Evolutionary conservation across 352 stramenopile species (phyloP).

Genomic region (Pythium plurisporium): DNA sequence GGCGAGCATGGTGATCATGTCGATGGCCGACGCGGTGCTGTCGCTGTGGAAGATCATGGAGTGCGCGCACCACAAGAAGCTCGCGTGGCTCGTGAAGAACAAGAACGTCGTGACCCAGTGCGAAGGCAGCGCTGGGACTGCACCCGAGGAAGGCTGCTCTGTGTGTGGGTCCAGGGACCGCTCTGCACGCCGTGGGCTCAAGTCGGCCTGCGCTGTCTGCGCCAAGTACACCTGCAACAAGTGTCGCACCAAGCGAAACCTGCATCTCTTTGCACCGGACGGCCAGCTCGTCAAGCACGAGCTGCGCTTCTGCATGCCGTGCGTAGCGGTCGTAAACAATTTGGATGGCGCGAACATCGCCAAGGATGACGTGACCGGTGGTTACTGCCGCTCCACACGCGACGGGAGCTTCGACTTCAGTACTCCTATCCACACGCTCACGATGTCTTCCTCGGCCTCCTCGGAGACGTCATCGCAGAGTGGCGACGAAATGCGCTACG

Average conservation of each 20-base stretch:
- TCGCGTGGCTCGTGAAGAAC: conserved; percentile 32
- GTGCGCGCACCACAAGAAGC: conserved; percentile 53
- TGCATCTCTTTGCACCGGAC: background rate
- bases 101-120: background rate
- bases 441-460: background rate
- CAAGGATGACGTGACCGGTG: background rate
- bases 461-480: background rate
- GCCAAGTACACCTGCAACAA: conserved; percentile 1
- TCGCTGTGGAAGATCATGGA: conserved; percentile 30
- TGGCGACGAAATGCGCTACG: background rate
- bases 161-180: background rate
- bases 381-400: background rate
- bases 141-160: background rate
- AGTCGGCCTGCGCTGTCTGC: conserved; percentile 3
- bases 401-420: background rate
- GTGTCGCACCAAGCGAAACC: conserved; percentile 1
- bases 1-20: conserved; percentile 27
- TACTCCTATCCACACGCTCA: background rate
- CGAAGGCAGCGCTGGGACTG: background rate
- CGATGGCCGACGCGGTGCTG: conserved; percentile 32
- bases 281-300: background rate
- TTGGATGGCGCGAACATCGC: background rate
- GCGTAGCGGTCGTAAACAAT: background rate
- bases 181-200: background rate
- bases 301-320: conserved; percentile 10